These are phyloP conservation scores for Debaryomyces sp. DNA, from an alignment of 1,139 yeast species.

Conservation along the genomic window DNA sequence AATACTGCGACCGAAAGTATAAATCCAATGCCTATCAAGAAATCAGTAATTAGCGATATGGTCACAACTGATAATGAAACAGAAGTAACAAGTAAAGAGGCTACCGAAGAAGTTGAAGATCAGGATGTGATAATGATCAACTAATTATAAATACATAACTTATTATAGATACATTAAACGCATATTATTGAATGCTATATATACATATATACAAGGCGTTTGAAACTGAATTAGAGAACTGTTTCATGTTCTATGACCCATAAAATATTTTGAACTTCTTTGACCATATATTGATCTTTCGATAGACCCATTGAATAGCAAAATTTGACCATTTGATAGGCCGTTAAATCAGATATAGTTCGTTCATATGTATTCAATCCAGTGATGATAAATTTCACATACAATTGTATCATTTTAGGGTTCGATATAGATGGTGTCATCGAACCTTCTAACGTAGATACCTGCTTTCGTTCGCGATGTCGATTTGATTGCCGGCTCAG, in stretches of 20 bases:
- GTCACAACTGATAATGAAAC: slow-evolving; percentile 21
- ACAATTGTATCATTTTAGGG: slow-evolving; percentile 18
- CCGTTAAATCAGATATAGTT: slow-evolving; percentile 33
- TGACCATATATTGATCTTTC: slow-evolving; percentile 18
- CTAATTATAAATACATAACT: slow-evolving; percentile 13
- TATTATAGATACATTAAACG: slow-evolving; percentile 2
- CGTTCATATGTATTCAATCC: slow-evolving; percentile 38
- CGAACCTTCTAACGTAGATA: background rate
- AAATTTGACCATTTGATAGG: slow-evolving; percentile 31
- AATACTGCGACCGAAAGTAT: slow-evolving; percentile 18
- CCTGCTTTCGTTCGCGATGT: background rate
- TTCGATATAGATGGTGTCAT: slow-evolving; percentile 8
- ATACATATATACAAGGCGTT: background rate
- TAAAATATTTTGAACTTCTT: slow-evolving; percentile 32
- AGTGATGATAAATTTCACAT: slow-evolving; percentile 27
- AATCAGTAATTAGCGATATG: slow-evolving; percentile 40
- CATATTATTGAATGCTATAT: slow-evolving; percentile 1
- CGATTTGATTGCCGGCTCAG: background rate
- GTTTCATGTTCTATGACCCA: slow-evolving; percentile 29
- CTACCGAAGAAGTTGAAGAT: slow-evolving; percentile 12
- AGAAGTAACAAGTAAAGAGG: slow-evolving; percentile 19
- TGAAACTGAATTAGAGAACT: background rate
- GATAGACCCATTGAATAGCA: slow-evolving; percentile 31
- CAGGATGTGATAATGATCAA: slow-evolving; percentile 23
- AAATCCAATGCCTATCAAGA: slow-evolving; percentile 20